Conservation (phyloP, 257 asterid species). For the Parsonsia alboflavescens region DNA sequence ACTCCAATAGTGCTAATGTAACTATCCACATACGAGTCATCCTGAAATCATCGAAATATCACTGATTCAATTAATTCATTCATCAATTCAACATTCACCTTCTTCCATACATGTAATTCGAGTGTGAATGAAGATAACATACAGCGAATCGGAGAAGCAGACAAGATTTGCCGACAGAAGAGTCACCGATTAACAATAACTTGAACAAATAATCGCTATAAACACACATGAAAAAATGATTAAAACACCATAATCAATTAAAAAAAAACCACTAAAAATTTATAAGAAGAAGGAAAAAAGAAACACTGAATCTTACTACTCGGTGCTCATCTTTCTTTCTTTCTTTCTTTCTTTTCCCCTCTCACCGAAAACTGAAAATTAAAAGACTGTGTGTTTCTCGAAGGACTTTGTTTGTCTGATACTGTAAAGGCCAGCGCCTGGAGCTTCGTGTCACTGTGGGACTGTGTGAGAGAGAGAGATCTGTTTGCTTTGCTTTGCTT, state of each 20-base stretch:
- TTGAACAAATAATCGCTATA: conserved; percentile 53
- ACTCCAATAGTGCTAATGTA: conserved; percentile 99
- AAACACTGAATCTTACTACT: conserved; percentile 27
- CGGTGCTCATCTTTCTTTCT: conserved; percentile 35
- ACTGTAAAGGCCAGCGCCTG: neutral
- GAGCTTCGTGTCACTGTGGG: neutral
- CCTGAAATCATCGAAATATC: conserved; percentile 40
- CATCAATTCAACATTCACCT: conserved; percentile 5
- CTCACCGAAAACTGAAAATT: neutral
- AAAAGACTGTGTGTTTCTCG: neutral
- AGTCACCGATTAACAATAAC: conserved; percentile 50
- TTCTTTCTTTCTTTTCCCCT: too few species aligned
- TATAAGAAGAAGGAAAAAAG: neutral
- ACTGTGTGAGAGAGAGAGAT: neutral
- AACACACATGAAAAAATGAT: conserved; percentile 2
- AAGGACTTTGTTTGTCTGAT: neutral
- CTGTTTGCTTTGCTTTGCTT: too few species aligned
- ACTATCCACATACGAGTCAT: conserved; percentile 97
- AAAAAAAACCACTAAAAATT: neutral
- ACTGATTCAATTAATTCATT: neutral
- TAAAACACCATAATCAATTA: neutral
- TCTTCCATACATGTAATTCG: neutral
- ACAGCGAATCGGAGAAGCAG: conserved; percentile 56
- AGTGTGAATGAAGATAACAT: conserved; percentile 21
- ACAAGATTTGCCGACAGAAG: conserved; percentile 55